phyloP scores from a whole-genome alignment of 495 filamentous ascomycete genomes.

The Beverwykella pulmonaria region DNA sequence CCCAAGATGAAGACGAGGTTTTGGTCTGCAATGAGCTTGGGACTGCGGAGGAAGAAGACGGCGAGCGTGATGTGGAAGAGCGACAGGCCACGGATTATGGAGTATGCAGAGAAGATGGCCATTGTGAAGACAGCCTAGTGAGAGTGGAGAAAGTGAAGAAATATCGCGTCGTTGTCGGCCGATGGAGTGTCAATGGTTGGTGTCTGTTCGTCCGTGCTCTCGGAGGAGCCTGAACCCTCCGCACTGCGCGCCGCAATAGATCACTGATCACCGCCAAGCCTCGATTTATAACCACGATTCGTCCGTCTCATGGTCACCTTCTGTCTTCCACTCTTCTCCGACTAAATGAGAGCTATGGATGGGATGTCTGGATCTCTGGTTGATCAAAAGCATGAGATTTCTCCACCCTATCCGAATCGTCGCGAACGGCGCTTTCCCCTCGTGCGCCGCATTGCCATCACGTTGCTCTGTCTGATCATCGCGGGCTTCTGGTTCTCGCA shows the following conservation, averaged over 20 bases:
- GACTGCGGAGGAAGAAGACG: conserved; percentile 78
- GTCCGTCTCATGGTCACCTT: background rate
- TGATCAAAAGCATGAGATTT: background rate
- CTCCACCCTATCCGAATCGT: background rate
- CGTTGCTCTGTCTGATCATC: background rate
- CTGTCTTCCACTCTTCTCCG: background rate
- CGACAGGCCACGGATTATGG: conserved; percentile 74
- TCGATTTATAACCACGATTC: background rate
- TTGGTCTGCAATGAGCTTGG: conserved; percentile 70
- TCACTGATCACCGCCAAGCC: background rate
- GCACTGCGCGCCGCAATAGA: background rate
- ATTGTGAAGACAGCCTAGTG: conserved; percentile 51
- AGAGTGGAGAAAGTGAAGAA: background rate
- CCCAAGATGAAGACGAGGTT: conserved; percentile 81
- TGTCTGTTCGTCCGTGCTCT: conserved; percentile 1
- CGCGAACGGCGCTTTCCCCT: background rate
- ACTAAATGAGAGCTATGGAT: background rate
- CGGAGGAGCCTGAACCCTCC: background rate
- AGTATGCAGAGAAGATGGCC: conserved; percentile 75
- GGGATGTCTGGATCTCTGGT: background rate
- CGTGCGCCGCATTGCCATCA: background rate
- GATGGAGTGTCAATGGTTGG: background rate
- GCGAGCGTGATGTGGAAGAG: conserved; percentile 80
- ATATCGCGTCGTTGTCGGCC: background rate
- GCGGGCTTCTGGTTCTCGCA: background rate